These are phyloP conservation scores for Candida chilensis DNA, from an alignment of 805 yeast species.

Conservation along the genomic window DNA sequence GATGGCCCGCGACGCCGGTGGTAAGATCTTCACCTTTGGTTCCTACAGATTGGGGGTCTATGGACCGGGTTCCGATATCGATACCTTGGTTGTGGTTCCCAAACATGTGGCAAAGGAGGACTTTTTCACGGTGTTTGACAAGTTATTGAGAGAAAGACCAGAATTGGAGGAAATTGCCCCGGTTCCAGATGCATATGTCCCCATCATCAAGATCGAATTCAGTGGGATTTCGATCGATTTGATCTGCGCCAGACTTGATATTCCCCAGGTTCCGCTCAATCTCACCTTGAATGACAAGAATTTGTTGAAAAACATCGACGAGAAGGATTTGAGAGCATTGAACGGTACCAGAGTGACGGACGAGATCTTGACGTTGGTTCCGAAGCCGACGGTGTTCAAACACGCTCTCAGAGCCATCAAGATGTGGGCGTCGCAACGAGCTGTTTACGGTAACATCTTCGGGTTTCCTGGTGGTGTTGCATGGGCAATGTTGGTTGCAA, in stretches of 20 bases:
- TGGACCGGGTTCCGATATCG: slow-evolving; percentile 98
- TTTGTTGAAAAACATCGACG: slow-evolving; percentile 79
- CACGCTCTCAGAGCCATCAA: slow-evolving; percentile 89
- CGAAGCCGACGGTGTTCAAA: slow-evolving; percentile 86
- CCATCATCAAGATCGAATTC: slow-evolving; percentile 84
- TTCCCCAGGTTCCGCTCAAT: slow-evolving; percentile 73
- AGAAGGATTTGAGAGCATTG: slow-evolving; percentile 78
- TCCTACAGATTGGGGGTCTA: slow-evolving; percentile 92
- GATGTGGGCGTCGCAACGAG: slow-evolving; percentile 94
- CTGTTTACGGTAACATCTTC: slow-evolving; percentile 87
- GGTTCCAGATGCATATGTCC: slow-evolving; percentile 97
- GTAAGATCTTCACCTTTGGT: slow-evolving; percentile 94
- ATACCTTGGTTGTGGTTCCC: slow-evolving; percentile 93
- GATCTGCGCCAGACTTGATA: slow-evolving; percentile 73
- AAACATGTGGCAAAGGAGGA: slow-evolving; percentile 89
- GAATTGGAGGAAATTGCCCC: slow-evolving; percentile 88
- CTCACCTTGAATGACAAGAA: slow-evolving; percentile 79
- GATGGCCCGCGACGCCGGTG: slow-evolving; percentile 96
- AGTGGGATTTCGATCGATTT: slow-evolving; percentile 91
- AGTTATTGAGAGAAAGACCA: slow-evolving; percentile 57
- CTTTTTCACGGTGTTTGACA: slow-evolving; percentile 76
- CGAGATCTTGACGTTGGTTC: slow-evolving; percentile 82
- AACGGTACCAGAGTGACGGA: slow-evolving; percentile 98
- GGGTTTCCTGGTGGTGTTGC: slow-evolving; percentile 99
- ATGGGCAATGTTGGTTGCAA: slow-evolving; percentile 99